These are phyloP conservation scores for Cercospora sojina DNA, from an alignment of 2,329 filamentous ascomycete genomes.

Conservation along the genomic window DNA sequence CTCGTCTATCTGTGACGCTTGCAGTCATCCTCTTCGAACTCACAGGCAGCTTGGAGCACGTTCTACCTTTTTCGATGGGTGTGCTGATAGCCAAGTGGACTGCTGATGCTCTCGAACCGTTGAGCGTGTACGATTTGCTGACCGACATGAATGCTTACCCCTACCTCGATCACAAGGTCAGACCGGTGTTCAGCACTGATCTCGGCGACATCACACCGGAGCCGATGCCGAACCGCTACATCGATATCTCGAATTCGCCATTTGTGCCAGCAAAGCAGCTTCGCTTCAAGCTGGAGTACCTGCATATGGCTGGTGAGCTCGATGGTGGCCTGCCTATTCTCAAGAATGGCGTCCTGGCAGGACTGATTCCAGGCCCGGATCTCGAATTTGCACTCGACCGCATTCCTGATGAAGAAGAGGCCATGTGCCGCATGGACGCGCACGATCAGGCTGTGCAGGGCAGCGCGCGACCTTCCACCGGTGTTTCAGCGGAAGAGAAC, in stretches of 20 bases:
- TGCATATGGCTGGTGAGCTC: slow-evolving; percentile 83
- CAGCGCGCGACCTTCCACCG: slow-evolving; percentile 11
- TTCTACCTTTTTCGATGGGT: slow-evolving; percentile 87
- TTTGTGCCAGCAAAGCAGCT: slow-evolving; percentile 74
- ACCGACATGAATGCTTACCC: slow-evolving; percentile 98
- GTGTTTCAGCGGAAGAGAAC: slow-evolving; percentile 12
- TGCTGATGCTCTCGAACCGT: slow-evolving; percentile 87
- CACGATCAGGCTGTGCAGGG: slow-evolving; percentile 51
- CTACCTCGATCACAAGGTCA: slow-evolving; percentile 94
- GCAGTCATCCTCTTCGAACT: slow-evolving; percentile 95
- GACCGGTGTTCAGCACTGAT: slow-evolving; percentile 84
- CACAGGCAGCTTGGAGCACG: slow-evolving; percentile 91
- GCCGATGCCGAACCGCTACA: slow-evolving; percentile 71
- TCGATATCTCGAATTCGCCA: slow-evolving; percentile 83
- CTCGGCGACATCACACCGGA: slow-evolving; percentile 82
- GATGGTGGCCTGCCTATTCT: slow-evolving; percentile 90
- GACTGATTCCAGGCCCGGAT: slow-evolving; percentile 89
- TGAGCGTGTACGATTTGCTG: slow-evolving; percentile 91
- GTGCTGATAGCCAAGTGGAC: slow-evolving; percentile 98
- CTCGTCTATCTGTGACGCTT: slow-evolving; percentile 85
- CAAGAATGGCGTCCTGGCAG: slow-evolving; percentile 74
- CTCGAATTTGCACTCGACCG: slow-evolving; percentile 89
- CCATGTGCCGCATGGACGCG: slow-evolving; percentile 78
- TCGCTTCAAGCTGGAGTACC: slow-evolving; percentile 73
- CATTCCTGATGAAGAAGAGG: slow-evolving; percentile 68